phyloP scores from a whole-genome alignment of 768 basidiomycete genomes.

The Gloeopeniophorella convolvens region DNA sequence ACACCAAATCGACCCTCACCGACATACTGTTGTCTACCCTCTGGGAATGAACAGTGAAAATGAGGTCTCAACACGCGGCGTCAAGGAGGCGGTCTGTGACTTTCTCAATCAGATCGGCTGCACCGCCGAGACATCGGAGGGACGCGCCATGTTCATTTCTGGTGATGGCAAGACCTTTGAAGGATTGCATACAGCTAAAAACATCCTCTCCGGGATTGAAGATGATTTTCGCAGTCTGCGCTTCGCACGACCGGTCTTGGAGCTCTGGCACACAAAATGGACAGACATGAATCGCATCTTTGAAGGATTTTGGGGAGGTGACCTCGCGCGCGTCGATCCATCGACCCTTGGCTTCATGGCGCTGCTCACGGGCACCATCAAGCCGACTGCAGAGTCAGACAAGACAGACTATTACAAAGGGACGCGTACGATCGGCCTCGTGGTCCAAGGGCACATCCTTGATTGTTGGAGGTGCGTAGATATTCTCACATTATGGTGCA shows the following conservation, averaged over 20 bases:
- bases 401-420: conserved; percentile 20
- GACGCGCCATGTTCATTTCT: not conserved
- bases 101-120: conserved; percentile 9
- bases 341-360: conserved; percentile 19
- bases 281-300: conserved; percentile 26
- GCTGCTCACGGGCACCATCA: not conserved
- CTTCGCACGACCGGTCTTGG: not conserved
- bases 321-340: conserved; percentile 11
- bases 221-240: not conserved
- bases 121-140: not conserved
- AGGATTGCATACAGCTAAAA: not conserved
- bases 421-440: conserved; percentile 9
- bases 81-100: conserved; percentile 10
- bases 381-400: conserved; percentile 16
- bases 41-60: conserved; percentile 11
- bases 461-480: conserved; percentile 23
- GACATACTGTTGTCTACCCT: conserved; percentile 1
- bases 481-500: too few relatives aligned
- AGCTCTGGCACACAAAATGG: conserved; percentile 23
- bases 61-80: not conserved
- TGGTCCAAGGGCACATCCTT: conserved; percentile 17
- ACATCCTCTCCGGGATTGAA: not conserved
- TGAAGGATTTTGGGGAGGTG: conserved; percentile 22
- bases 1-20: conserved; percentile 5
- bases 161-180: conserved; percentile 19